phyloP scores from a whole-genome alignment of 2,329 filamentous ascomycete genomes.

The Didymella arachidicola region DNA sequence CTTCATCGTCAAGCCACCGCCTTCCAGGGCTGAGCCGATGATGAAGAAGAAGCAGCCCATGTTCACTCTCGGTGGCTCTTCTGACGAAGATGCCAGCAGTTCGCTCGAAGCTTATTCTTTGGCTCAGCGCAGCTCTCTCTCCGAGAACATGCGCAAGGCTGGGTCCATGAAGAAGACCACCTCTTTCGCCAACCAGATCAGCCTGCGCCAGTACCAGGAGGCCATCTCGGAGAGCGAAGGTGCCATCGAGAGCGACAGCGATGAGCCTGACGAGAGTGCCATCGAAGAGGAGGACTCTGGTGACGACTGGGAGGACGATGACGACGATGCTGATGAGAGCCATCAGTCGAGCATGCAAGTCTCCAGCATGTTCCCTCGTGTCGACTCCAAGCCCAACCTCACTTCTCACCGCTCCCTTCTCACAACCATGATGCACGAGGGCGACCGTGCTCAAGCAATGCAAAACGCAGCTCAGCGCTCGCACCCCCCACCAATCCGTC shows the following conservation, averaged over 20 bases:
- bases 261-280: conserved; percentile 64
- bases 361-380: conserved; percentile 82
- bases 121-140: conserved; percentile 62
- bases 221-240: conserved; percentile 63
- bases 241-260: conserved; percentile 66
- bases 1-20: conserved; percentile 38
- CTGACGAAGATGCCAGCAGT: conserved; percentile 83
- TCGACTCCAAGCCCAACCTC: conserved; percentile 86
- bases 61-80: conserved; percentile 80
- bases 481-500: conserved; percentile 62
- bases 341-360: conserved; percentile 84
- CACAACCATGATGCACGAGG: conserved; percentile 86
- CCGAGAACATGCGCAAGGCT: conserved; percentile 60
- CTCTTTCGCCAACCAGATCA: conserved; percentile 80
- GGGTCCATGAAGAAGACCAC: conserved; percentile 73
- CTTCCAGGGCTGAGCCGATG: conserved; percentile 46
- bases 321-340: conserved; percentile 76
- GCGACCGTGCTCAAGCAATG: conserved; percentile 74
- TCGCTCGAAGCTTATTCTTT: conserved; percentile 68
- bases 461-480: conserved; percentile 69
- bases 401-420: conserved; percentile 87
- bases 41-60: conserved; percentile 72
- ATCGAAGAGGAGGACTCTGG: conserved; percentile 69
- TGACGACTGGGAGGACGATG: conserved; percentile 64
- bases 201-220: conserved; percentile 70